phyloP scores from a whole-genome alignment of 129 eudicot genomes.

The Artemisia argyi region DNA sequence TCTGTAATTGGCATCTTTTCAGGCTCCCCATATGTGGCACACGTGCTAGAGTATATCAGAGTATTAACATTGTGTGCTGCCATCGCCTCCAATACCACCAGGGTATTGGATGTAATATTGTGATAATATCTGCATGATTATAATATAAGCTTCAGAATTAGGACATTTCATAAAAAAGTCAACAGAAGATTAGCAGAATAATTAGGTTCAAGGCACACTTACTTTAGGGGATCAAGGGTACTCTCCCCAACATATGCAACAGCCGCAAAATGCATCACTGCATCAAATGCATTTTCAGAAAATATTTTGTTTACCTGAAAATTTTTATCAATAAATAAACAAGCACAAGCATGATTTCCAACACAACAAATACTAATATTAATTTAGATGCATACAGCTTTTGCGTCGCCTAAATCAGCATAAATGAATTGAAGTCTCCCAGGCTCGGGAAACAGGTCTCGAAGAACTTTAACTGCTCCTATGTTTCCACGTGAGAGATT shows the following conservation, averaged over 20 bases:
- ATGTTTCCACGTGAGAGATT: conserved; percentile 88
- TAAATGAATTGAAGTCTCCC: conserved; percentile 85
- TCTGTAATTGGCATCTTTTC: conserved; percentile 92
- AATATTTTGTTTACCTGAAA: conserved; percentile 68
- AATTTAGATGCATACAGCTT: conserved; percentile 48
- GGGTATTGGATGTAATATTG: conserved; percentile 84
- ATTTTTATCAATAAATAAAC: conserved; percentile 34
- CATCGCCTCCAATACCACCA: conserved; percentile 81
- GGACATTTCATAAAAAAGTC: not conserved
- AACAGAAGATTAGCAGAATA: not conserved
- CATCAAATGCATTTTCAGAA: conserved; percentile 84
- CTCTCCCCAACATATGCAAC: conserved; percentile 97
- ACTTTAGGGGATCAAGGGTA: conserved; percentile 82
- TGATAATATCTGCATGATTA: conserved; percentile 70
- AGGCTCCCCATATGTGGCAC: conserved; percentile 96
- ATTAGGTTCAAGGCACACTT: conserved; percentile 11
- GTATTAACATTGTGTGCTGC: conserved; percentile 63
- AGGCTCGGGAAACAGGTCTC: conserved; percentile 68
- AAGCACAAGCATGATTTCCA: conserved; percentile 9
- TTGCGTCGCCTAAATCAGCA: conserved; percentile 84
- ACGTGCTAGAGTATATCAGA: conserved; percentile 82
- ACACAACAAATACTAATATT: not conserved
- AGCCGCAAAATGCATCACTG: conserved; percentile 95
- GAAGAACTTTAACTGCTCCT: conserved; percentile 69
- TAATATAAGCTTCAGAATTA: not conserved